Evolutionary conservation across 495 filamentous ascomycete species (phyloP).

Genomic region (Tuber borchii): DNA sequence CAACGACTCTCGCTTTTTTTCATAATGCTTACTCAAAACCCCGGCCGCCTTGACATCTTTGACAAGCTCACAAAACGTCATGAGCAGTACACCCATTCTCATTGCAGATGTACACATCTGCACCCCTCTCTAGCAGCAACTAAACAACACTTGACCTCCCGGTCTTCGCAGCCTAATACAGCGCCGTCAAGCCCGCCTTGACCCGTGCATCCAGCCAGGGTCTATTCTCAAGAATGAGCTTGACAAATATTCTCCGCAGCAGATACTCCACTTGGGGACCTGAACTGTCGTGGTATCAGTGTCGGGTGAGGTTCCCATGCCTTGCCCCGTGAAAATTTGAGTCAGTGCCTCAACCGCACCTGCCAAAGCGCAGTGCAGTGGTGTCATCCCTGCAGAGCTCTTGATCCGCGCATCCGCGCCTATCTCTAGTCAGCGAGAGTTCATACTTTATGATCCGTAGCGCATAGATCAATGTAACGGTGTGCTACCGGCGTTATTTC

Average conservation of each 20-base stretch:
- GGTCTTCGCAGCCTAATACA: conserved; percentile 7
- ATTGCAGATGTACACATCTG: not conserved
- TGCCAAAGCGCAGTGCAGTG: not conserved
- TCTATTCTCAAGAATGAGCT: not conserved
- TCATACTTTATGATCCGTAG: not conserved
- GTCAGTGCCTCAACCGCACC: not conserved
- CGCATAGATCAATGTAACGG: not conserved
- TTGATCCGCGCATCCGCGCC: not conserved
- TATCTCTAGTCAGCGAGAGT: not conserved
- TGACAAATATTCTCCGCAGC: not conserved
- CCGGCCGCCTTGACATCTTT: not conserved
- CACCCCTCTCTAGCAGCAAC: conserved; percentile 6
- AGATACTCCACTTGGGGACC: not conserved
- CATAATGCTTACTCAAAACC: not conserved
- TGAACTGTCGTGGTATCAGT: not conserved
- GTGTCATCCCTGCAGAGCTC: not conserved
- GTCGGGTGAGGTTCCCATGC: not conserved
- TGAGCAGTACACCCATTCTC: not conserved
- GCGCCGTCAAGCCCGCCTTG: conserved; percentile 7
- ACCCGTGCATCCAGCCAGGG: not conserved
- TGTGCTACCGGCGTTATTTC: not conserved
- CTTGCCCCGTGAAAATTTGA: not conserved
- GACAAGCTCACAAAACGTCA: not conserved
- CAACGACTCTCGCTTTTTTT: not conserved
- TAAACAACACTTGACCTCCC: not conserved